These are phyloP conservation scores for Rossbeevera mucosa DNA, from an alignment of 768 basidiomycete genomes.

Conservation along the genomic window DNA sequence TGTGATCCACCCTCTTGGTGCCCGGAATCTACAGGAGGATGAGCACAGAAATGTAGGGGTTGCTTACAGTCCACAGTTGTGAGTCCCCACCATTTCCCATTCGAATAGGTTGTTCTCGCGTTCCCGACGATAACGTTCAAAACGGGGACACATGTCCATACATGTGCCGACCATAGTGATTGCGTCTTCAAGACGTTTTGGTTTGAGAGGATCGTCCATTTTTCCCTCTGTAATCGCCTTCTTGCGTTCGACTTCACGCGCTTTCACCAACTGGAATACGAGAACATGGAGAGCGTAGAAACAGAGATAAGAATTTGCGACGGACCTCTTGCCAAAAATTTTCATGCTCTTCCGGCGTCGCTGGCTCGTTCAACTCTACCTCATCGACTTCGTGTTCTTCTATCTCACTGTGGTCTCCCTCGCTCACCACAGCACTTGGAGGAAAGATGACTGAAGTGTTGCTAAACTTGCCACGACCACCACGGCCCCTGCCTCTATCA, in stretches of 20 bases:
- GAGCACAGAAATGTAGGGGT: slow-evolving; percentile 22
- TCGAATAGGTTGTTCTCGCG: slow-evolving; percentile 82
- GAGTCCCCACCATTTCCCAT: slow-evolving; percentile 69
- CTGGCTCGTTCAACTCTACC: slow-evolving; percentile 46
- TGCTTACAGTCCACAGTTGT: slow-evolving; percentile 1
- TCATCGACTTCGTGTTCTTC: slow-evolving; percentile 29
- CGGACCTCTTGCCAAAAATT: slow-evolving; percentile 69
- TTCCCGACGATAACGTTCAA: slow-evolving; percentile 88
- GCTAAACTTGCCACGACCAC: slow-evolving; percentile 35
- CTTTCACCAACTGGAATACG: slow-evolving; percentile 56
- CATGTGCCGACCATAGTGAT: slow-evolving; percentile 94
- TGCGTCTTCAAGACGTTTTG: slow-evolving; percentile 80
- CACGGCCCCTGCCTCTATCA: slow-evolving; percentile 41
- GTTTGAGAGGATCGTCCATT: slow-evolving; percentile 81
- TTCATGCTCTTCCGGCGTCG: slow-evolving; percentile 61
- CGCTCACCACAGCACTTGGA: slow-evolving; percentile 28
- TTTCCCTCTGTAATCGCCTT: slow-evolving; percentile 75
- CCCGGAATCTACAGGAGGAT: slow-evolving; percentile 59
- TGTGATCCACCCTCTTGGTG: slow-evolving; percentile 82
- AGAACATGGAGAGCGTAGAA: slow-evolving; percentile 20
- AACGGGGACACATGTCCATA: slow-evolving; percentile 89
- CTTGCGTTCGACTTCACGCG: slow-evolving; percentile 66
- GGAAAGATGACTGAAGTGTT: slow-evolving; percentile 39
- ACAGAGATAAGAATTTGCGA: slow-evolving; percentile 13
- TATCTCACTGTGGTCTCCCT: slow-evolving; percentile 34